Evolutionary conservation across 2,329 filamentous ascomycete genomes (phyloP), one percentile per base, ranked within the genome.

Genomic region (Fusarium proliferatum): DNA sequence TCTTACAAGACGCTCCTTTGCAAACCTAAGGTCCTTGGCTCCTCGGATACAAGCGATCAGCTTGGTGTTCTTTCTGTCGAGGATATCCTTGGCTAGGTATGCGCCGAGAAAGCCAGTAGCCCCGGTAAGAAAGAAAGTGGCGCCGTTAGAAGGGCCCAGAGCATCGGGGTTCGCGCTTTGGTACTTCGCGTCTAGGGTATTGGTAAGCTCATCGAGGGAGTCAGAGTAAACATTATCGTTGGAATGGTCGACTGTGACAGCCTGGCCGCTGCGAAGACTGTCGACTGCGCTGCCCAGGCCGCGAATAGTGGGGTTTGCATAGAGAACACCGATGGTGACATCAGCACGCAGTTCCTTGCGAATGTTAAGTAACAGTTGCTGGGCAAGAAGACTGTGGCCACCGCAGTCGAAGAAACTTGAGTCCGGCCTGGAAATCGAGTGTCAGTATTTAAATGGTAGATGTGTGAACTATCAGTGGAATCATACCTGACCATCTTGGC

Each of bases 91-190:
- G 38, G 97, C 85, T 16, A 98, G 85, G 78, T 95, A 97, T 1
- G 93, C 89, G 34, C 95, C 95, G 26, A 98, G 83, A 85, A 98
- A 98, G 28, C 80, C 79, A 3, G 79, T 98, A 8, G 94, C 94
- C 48, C 96, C 95, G 6, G 95, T 98, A 9, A 98, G 84, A 81
- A 98, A 93, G 33, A 58, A 48, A 28, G n/a, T 28, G 38, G 38
- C 41, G 33, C 30, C 56, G 30, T 30, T 45, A 11, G 17, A 45
- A 26, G 39, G 28, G 77, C 53, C 39, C 72, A 67, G 28, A 78
- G 57, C 9, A 76, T 77, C 17, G 64, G 90, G 88, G 15, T 79
- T 77, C 2, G 78, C 79, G 6, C 75, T 71, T 51, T 79, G 80
- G 59, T 81, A 81, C 41, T 73, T 79, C 34, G 76, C 75, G 2